These are phyloP conservation scores for Kwoniella botswanensis DNA, from an alignment of 768 basidiomycete genomes.

Conservation along the genomic window DNA sequence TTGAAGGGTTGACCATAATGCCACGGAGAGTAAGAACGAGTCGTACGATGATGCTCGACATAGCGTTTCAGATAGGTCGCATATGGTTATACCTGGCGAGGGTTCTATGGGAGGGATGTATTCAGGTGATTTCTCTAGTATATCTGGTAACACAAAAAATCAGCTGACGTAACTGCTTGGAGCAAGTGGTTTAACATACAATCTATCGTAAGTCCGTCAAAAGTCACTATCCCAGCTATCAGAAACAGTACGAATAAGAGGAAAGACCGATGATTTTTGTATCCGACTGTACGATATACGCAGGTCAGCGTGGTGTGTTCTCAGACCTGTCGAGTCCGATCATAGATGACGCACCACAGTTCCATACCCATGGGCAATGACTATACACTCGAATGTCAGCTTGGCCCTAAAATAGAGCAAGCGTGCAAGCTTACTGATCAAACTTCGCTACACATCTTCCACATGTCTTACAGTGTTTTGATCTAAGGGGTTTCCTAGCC, in stretches of 20 bases:
- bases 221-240: conserved; percentile 76
- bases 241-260: conserved; percentile 87
- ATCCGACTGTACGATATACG: conserved; percentile 67
- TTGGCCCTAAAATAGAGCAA: background rate
- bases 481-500: conserved; percentile 87
- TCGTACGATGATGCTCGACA: conserved; percentile 75
- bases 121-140: conserved; percentile 51
- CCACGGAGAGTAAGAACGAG: conserved; percentile 80
- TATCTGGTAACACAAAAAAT: conserved; percentile 62
- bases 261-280: conserved; percentile 94
- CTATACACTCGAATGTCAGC: conserved; percentile 59
- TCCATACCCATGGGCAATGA: conserved; percentile 99
- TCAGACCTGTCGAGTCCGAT: background rate
- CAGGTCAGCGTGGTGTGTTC: background rate
- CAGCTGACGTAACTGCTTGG: background rate
- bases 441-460: conserved; percentile 86
- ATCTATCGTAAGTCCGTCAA: conserved; percentile 80
- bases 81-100: conserved; percentile 64
- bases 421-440: conserved; percentile 75
- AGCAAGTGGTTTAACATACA: conserved; percentile 64
- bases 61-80: conserved; percentile 70
- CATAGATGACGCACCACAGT: conserved; percentile 72
- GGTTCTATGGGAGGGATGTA: conserved; percentile 30
- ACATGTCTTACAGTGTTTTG: conserved; percentile 93
- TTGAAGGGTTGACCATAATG: conserved; percentile 86